Base-by-base conservation (phyloP, 352 stramenopile genomes). In the Phytophthora vignae region DNA sequence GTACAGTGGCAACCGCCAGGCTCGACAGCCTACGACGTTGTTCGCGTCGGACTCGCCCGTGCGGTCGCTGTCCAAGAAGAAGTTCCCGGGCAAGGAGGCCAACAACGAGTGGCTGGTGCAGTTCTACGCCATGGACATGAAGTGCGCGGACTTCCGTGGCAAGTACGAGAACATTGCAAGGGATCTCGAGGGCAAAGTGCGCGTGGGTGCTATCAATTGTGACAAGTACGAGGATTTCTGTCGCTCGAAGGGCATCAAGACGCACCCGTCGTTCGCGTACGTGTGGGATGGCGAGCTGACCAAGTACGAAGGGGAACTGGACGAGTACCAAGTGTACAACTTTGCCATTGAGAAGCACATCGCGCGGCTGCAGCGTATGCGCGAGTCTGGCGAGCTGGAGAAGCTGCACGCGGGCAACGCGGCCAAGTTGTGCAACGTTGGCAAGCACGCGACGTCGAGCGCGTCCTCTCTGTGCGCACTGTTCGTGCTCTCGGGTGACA, bases 341-440 rank as follows among this genome's bases (percentile, higher is more conserved):
- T 96, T 96, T 76, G 88, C 88, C 1, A 84, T 94, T 60, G 85
- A 94, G 56, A 91, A 92, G 49, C 87, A 96, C 71, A 90, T 92
- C 48, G 86, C 72, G 15, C 82, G 84, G 12, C 68, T 94, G 22
- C 79, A 91, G 57, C 84, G 77, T 33, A 83, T 90, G 82, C 88
- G 88, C 58, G 79, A 84, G 2, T 73, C 76, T 3, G 88, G 86
- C 8, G 84, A 90, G 52, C 69, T 96, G 44, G 88, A 96, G 57
- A 88, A 90, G 64, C 68, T 96, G 55, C 81, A 96, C 55, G 67
- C 71, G 17, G 81, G 86, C 19, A 96, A 94, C 66, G 82, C 91
- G 65, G 88, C 76, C 22, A 90, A 88, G 62, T 63, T 96, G 31
- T 96, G 88, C 76, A 93, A 93, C 48, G 61, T 94, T 27, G 88